Conservation (phyloP, 495 filamentous ascomycete genomes). For the Aspergillus kassunensis region DNA sequence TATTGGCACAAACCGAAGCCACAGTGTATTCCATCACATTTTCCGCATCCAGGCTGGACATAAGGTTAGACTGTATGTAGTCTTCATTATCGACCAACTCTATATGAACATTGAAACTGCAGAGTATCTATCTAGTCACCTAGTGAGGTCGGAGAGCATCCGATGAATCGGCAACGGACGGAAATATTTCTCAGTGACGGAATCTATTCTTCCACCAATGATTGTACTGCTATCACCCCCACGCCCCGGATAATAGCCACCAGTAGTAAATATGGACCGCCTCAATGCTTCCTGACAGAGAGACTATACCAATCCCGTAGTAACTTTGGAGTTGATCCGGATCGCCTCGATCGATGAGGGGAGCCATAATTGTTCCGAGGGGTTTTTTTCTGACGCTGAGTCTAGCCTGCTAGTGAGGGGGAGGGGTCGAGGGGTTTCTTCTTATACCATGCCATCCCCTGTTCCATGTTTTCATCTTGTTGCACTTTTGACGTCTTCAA, state of each 20-base stretch:
- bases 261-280: slow-evolving; percentile 10
- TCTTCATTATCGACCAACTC: too few relatives aligned
- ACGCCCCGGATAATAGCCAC: slow-evolving; percentile 8
- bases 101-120: too few relatives aligned
- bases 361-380: slow-evolving; percentile 14
- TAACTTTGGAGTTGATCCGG: background rate
- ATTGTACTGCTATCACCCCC: slow-evolving; percentile 1
- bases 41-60: background rate
- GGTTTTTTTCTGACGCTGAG: slow-evolving; percentile 13
- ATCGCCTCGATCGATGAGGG: slow-evolving; percentile 3
- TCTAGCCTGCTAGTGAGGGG: slow-evolving; percentile 6
- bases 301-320: slow-evolving; percentile 1
- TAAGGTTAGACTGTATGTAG: background rate
- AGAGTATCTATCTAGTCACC: too few relatives aligned
- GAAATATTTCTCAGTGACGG: slow-evolving; percentile 27
- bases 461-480: background rate
- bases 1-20: background rate
- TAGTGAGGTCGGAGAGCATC: slow-evolving; percentile 32
- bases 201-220: slow-evolving; percentile 32
- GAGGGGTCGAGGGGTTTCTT: background rate
- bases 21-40: background rate
- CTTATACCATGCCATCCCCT: slow-evolving; percentile 10
- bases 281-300: background rate
- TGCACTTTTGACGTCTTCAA: too few relatives aligned
- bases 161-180: slow-evolving; percentile 13